These are phyloP conservation scores for Puccinellia tenuiflora DNA, from an alignment of 176 grass and related monocot genomes.

Conservation along the genomic window DNA sequence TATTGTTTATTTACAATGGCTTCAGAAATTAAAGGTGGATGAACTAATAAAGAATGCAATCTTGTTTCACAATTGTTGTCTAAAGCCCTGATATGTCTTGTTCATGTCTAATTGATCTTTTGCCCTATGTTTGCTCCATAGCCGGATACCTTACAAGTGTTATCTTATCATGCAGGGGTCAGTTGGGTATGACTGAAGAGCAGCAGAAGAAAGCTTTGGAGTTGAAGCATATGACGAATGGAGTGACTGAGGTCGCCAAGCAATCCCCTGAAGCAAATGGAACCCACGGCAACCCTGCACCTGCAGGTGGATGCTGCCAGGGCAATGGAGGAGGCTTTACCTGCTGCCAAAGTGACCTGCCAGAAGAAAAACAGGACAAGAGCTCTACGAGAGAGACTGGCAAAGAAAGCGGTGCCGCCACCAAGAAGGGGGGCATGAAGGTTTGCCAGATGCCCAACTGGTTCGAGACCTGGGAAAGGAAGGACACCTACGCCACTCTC, in stretches of 20 bases:
- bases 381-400: constrained; percentile 30
- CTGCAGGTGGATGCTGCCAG: constrained; percentile 62
- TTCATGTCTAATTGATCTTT: not conserved
- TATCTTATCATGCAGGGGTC: constrained; percentile 50
- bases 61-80: not conserved
- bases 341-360: constrained; percentile 62
- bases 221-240: constrained; percentile 39
- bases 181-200: constrained; percentile 80
- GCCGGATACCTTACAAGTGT: not conserved
- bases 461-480: constrained; percentile 82
- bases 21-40: constrained; percentile 14
- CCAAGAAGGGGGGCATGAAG: constrained; percentile 44
- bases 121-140: not conserved
- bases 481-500: constrained; percentile 76
- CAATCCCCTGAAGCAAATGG: constrained; percentile 34
- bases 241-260: constrained; percentile 20
- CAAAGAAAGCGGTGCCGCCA: constrained; percentile 1
- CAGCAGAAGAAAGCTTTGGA: constrained; percentile 81
- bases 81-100: constrained; percentile 5
- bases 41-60: not conserved
- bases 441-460: constrained; percentile 66
- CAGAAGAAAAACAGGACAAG: constrained; percentile 44
- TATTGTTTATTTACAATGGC: not conserved
- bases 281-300: constrained; percentile 7
- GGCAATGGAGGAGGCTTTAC: constrained; percentile 41